phyloP scores from a whole-genome alignment of 441 rosid genomes.

The Raphanus hybrid region DNA sequence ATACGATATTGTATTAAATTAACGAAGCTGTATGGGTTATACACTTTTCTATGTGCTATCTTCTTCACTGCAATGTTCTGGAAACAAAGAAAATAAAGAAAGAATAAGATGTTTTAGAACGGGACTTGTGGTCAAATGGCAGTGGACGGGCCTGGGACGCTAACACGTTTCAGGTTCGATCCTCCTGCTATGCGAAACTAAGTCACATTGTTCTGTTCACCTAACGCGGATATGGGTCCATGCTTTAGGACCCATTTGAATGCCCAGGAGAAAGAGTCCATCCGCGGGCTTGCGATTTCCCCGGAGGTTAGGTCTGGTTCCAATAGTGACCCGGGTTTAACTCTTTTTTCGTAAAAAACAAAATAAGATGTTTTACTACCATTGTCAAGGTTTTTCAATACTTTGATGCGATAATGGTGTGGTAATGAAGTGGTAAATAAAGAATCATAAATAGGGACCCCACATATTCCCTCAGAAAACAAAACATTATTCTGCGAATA shows the following conservation, averaged over 20 bases:
- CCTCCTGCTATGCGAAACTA: too few species aligned
- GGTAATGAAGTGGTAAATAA: slow-evolving; percentile 27
- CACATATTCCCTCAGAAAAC: slow-evolving; percentile 26
- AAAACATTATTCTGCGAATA: neutral
- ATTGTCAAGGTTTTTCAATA: neutral
- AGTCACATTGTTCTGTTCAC: too few species aligned
- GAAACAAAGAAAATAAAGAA: neutral
- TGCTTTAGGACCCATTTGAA: too few species aligned
- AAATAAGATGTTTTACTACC: slow-evolving; percentile 38
- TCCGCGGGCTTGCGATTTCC: too few species aligned
- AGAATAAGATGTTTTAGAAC: slow-evolving; percentile 36
- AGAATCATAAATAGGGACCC: slow-evolving; percentile 29
- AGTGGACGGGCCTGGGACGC: too few species aligned
- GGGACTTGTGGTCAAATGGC: too few species aligned
- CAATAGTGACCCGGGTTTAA: too few species aligned
- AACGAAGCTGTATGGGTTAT: slow-evolving; percentile 15
- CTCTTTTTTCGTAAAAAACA: too few species aligned
- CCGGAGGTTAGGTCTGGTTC: too few species aligned
- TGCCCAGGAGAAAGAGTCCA: too few species aligned
- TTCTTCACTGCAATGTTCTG: neutral
- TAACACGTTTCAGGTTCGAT: too few species aligned
- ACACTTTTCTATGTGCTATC: neutral
- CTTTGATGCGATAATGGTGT: slow-evolving; percentile 26
- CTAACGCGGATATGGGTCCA: too few species aligned
- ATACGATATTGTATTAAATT: neutral